Evolutionary conservation across 805 yeast genomes (phyloP).

Genomic region (Candida peoriensis): DNA sequence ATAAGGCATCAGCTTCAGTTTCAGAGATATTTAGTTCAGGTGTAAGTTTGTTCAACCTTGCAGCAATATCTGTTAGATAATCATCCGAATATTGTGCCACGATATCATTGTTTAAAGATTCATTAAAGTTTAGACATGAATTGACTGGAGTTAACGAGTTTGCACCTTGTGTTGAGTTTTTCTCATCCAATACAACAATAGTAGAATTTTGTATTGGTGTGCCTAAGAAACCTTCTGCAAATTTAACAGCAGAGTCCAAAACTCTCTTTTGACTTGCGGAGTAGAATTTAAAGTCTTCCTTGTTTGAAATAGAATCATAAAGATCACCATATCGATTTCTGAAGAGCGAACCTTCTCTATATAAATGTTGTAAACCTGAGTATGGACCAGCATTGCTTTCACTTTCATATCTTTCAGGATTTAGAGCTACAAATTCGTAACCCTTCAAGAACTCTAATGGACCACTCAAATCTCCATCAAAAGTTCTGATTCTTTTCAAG

Average conservation of each 20-base stretch:
- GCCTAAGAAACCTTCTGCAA: slow-evolving; percentile 50
- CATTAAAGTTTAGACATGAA: slow-evolving; percentile 37
- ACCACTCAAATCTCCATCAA: slow-evolving; percentile 17
- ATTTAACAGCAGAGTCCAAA: slow-evolving; percentile 47
- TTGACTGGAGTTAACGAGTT: slow-evolving; percentile 49
- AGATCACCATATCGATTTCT: slow-evolving; percentile 46
- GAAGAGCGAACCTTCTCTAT: slow-evolving; percentile 43
- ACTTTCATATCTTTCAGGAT: slow-evolving; percentile 38
- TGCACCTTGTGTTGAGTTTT: slow-evolving; percentile 40
- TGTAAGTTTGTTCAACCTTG: slow-evolving; percentile 27
- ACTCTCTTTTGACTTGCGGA: slow-evolving; percentile 51
- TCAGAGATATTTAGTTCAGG: slow-evolving; percentile 37
- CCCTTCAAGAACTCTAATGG: slow-evolving; percentile 26
- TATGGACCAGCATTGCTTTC: slow-evolving; percentile 48
- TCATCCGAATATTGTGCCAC: slow-evolving; percentile 25
- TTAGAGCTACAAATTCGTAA: slow-evolving; percentile 40
- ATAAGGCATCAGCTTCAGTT: slow-evolving; percentile 36
- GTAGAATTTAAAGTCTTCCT: slow-evolving; percentile 43
- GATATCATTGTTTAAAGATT: slow-evolving; percentile 21
- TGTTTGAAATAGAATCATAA: slow-evolving; percentile 12
- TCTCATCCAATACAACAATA: slow-evolving; percentile 42
- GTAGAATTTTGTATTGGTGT: slow-evolving; percentile 34
- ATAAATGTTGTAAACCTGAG: slow-evolving; percentile 47
- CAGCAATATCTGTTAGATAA: slow-evolving; percentile 21
- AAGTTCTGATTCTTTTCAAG: slow-evolving; percentile 33